phyloP scores from a whole-genome alignment of 2,329 filamentous ascomycete species.

The Neophaeococcomyces mojaviensis region DNA sequence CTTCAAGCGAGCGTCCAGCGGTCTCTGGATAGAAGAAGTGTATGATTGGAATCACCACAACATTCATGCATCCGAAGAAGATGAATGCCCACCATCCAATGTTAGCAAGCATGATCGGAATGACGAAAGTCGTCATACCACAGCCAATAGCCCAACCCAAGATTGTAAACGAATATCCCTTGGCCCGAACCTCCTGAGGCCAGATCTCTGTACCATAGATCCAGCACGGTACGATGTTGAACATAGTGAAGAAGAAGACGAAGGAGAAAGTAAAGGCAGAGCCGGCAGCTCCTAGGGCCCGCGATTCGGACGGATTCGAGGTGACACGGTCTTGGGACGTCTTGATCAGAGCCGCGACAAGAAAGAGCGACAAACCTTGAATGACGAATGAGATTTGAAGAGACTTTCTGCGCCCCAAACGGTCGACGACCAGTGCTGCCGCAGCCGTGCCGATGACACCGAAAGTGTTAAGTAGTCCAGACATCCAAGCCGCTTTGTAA shows the following conservation, averaged over 20 bases:
- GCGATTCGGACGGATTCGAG: slow-evolving; percentile 13
- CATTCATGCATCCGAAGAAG: slow-evolving; percentile 37
- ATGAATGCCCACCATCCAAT: slow-evolving; percentile 39
- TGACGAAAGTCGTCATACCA: slow-evolving; percentile 29
- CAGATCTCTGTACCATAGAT: slow-evolving; percentile 40
- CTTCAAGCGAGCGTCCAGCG: slow-evolving; percentile 36
- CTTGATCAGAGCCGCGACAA: slow-evolving; percentile 22
- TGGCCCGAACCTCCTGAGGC: slow-evolving; percentile 45
- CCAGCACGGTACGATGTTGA: slow-evolving; percentile 56
- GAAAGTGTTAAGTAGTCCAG: slow-evolving; percentile 22
- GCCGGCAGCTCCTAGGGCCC: slow-evolving; percentile 18
- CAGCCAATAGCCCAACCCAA: slow-evolving; percentile 45
- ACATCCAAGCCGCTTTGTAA: slow-evolving; percentile 23
- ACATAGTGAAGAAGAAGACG: slow-evolving; percentile 58
- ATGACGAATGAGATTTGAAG: slow-evolving; percentile 21
- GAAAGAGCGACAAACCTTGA: slow-evolving; percentile 20
- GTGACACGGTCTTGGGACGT: slow-evolving; percentile 16
- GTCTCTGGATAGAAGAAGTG: slow-evolving; percentile 50
- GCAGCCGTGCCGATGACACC: slow-evolving; percentile 24
- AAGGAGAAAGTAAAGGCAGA: slow-evolving; percentile 45
- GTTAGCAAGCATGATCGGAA: slow-evolving; percentile 33
- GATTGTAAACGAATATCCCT: slow-evolving; percentile 45
- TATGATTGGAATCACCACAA: slow-evolving; percentile 44
- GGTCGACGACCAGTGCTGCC: slow-evolving; percentile 24
- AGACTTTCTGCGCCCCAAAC: slow-evolving; percentile 17